Evolutionary conservation across 2,329 filamentous ascomycete genomes (phyloP).

Genomic region (Acephala macrosclerotiorum): DNA sequence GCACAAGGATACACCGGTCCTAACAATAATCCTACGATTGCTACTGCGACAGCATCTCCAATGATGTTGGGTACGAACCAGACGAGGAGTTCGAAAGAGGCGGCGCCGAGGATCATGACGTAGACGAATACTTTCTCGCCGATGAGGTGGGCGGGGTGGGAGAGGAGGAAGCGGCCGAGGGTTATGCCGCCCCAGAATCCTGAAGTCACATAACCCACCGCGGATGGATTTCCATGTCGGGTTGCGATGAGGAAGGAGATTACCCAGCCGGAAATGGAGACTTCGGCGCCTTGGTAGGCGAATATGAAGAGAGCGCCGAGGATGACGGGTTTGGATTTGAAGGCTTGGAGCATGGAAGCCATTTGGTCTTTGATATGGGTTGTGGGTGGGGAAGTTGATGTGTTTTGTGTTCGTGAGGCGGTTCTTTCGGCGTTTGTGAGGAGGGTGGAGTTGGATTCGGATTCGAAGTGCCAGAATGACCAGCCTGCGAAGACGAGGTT

Average conservation of each 20-base stretch:
- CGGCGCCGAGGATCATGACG: slow-evolving; percentile 64
- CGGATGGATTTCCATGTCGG: slow-evolving; percentile 71
- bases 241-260: slow-evolving; percentile 83
- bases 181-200: slow-evolving; percentile 79
- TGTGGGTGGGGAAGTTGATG: slow-evolving; percentile 30
- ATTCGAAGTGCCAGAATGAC: slow-evolving; percentile 75
- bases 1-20: slow-evolving; percentile 83
- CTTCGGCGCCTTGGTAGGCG: slow-evolving; percentile 84
- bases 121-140: slow-evolving; percentile 77
- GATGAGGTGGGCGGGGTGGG: slow-evolving; percentile 68
- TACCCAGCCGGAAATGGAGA: slow-evolving; percentile 85
- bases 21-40: slow-evolving; percentile 76
- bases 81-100: slow-evolving; percentile 76
- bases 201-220: slow-evolving; percentile 81
- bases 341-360: slow-evolving; percentile 51
- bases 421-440: slow-evolving; percentile 52
- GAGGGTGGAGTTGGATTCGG: slow-evolving; percentile 57
- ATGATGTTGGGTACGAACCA: slow-evolving; percentile 82
- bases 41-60: slow-evolving; percentile 70
- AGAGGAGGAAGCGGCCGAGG: slow-evolving; percentile 75
- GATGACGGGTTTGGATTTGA: slow-evolving; percentile 64
- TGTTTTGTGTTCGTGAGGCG: slow-evolving; percentile 41
- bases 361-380: slow-evolving; percentile 45
- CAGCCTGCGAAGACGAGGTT: slow-evolving; percentile 67
- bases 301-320: slow-evolving; percentile 85